Evolutionary conservation across 2,329 filamentous ascomycete species (phyloP), one percentile per base, ranked within the genome.

Genomic region (Neonectria faginata): DNA sequence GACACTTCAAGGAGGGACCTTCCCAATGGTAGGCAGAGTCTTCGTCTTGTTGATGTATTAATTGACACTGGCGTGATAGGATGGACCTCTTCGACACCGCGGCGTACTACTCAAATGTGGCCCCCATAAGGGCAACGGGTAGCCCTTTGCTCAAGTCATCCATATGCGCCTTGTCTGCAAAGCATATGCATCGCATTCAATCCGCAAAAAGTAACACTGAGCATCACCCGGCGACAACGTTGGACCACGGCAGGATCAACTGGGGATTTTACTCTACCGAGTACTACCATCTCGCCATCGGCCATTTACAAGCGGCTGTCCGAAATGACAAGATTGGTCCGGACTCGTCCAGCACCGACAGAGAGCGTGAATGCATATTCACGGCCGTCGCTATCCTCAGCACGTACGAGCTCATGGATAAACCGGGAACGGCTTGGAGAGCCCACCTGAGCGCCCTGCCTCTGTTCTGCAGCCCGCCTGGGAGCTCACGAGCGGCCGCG

Each of bases 351-450:
- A 86, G 3, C 0, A 58, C 62, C 0, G 70, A 71, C 0, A 68
- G 65, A 42, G 61, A 75, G 44, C 67, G 91, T 63, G 39, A 42
- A 42, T 42, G 39, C 18, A 81, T 90, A 5, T 80, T 91, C 20
- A 87, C 88, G 10, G 88, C 89, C 2, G 88, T 88, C 2, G 88
- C 89, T 0, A 90, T 91, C 14, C 77, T 92, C 2, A 91, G 88
- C 64, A 86, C 89, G 0, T 91, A 91, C 72, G 89, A 91, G 67
- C 88, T 90, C 63, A 79, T 91, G 16, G 88, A 91, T 73, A 86
- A 86, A 2, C 89, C 87, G 1, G 85, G 85, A 2, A 82, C 83
- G 0, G 88, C 88, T 22, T 91, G 88, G 88, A 84, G 85, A 33
- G 82, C 87, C 6, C 89, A 91, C 78, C 77, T 91, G 6, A 90